Evolutionary conservation across 768 basidiomycete species (phyloP), one percentile per base, ranked within the genome.

Genomic region (Erythrobasidium yunnanense): DNA sequence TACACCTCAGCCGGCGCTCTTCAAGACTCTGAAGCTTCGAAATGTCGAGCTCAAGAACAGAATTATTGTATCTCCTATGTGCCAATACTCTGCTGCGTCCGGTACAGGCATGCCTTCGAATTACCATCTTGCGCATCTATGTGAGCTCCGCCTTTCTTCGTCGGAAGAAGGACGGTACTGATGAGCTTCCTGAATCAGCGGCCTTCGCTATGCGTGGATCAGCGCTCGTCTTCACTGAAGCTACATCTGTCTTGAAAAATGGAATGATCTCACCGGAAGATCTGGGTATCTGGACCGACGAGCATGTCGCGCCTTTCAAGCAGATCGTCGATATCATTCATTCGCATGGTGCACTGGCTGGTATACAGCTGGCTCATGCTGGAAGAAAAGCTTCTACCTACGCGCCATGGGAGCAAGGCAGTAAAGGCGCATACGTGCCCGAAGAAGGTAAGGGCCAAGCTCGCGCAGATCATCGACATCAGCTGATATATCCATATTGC

Each of bases 291-390:
- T 90, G 88, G 88, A 76, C 78, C 1, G 87, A 90, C 73, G 80
- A 80, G 1, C 90, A 90, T 58, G 85, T 15, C 75, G 55, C 45
- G 38, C 66, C 67, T 4, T 52, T 87, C 38, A 83, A 82, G 72
- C 81, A 83, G 30, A 83, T 90, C 60, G 85, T 87, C 54, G 79
- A 87, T 65, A 89, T 90, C 72, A 80, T 80, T 17, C 86, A 88
- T 71, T 77, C 81, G 0, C 85, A 87, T 51, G 84, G 83, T 7
- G 81, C 84, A 0, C 79, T 81, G 52, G 83, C 90, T 27, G 89
- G 86, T 0, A 80, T 91, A 32, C 89, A 91, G 73, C 82, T 91
- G 20, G 82, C 83, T 0, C 88, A 90, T 73, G 86, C 85, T 0
- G 87, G 87, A 0, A 79, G 87, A n/a, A 91, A 92, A 74, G 84